Base-by-base conservation (phyloP, 2,329 filamentous ascomycete genomes). In the Penicillium sp. region DNA sequence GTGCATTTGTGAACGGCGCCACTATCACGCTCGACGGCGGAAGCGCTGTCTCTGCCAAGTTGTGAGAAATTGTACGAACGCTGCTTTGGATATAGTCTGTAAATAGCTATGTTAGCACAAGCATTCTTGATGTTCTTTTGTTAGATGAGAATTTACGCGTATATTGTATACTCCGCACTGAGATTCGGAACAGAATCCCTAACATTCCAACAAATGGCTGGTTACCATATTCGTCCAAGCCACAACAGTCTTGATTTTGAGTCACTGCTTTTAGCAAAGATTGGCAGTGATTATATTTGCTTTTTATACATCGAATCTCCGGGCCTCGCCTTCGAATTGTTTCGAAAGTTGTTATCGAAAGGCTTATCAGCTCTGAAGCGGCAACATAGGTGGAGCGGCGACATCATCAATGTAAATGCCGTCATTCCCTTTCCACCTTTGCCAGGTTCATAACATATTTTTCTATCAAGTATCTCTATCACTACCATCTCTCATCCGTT, bases 1-100 rank as follows among this genome's bases (percentile, higher is more conserved):
- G 89, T 4, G 78, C 83, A 1, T 89, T 82, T 70, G 79, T 88
- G 36, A 89, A 88, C 61, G 87, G 87, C 4, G 85, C 86, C 17
- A 84, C 83, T 3, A 84, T 89, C 61, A 75, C 83, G 10, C 69
- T 89, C 41, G 87, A 89, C 69, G 86, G 86, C 2, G 85, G 85
- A 2, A 76, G 72, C 54, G 69, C 70, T 4, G 65, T 78, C 53
- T 67, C 66, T 31, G 72, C 77, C 23, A 79, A 75, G 65, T 56
- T 79, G 57, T 80, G 71, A 67, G 43, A 5, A 44, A 5, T 23
- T 42, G n/a, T 19, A 38, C 31, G 29, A 23, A 51, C 4, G 6
- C 27, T n/a, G 13, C 12, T 33, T 33, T 35, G 35, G 13, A 33
- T 27, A 23, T 42, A 35, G 15, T 35, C 10, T 42, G 17, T 53